phyloP scores from a whole-genome alignment of 148 eudicot genomes.

The Spergularia bocconei region DNA sequence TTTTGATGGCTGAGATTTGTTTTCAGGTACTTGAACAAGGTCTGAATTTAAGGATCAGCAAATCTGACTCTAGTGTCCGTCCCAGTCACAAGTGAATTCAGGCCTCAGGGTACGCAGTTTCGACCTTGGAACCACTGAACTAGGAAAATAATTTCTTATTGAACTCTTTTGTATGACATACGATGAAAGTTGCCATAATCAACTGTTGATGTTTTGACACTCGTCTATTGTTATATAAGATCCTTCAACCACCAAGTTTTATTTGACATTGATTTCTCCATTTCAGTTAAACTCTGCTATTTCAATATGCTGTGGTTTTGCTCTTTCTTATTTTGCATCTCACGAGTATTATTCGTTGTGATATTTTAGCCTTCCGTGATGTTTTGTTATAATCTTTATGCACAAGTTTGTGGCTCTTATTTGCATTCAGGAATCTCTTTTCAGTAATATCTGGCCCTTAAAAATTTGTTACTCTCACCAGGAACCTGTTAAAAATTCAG shows the following conservation, averaged over 20 bases:
- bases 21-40: conserved; percentile 33
- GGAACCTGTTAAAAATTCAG: not conserved
- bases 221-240: conserved; percentile 10
- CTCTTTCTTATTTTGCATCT: not conserved
- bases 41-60: conserved; percentile 19
- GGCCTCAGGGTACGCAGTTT: conserved; percentile 3
- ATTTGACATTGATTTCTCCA: not conserved
- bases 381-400: not conserved
- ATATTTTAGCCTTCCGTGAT: not conserved
- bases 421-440: not conserved
- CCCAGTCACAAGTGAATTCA: not conserved
- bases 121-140: not conserved
- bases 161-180: conserved; percentile 6
- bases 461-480: not conserved
- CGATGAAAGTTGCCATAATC: not conserved
- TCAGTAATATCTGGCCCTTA: not conserved
- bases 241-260: not conserved
- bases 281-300: not conserved
- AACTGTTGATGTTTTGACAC: not conserved
- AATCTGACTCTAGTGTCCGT: conserved; percentile 5
- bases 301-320: not conserved
- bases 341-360: not conserved
- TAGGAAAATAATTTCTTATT: conserved; percentile 6
- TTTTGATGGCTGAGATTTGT: conserved; percentile 5
- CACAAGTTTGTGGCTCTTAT: conserved; percentile 4